Conservation (phyloP, 148 eudicot genomes). For the Amaranthus hypochondriacus region DNA sequence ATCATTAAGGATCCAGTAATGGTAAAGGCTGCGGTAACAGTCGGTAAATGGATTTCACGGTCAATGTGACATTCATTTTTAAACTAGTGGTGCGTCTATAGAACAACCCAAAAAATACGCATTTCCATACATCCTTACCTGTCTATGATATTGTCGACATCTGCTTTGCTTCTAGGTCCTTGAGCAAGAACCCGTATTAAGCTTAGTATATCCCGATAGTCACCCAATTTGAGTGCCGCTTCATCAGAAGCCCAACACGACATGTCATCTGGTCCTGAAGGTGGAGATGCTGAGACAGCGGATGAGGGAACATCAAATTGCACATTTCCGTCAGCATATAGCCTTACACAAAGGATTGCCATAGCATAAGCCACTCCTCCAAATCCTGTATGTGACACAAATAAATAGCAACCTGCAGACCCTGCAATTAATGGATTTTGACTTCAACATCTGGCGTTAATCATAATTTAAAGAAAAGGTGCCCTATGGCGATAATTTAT, state of each 20-base stretch:
- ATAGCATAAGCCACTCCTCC: slow-evolving; percentile 97
- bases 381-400: slow-evolving; percentile 94
- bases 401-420: slow-evolving; percentile 79
- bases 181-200: slow-evolving; percentile 78
- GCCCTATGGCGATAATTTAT: slow-evolving; percentile 2
- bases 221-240: slow-evolving; percentile 62
- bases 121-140: slow-evolving; percentile 40
- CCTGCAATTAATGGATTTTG: slow-evolving; percentile 40
- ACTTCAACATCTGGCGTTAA: slow-evolving; percentile 13
- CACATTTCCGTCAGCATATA: slow-evolving; percentile 62
- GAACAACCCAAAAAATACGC: not conserved
- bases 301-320: slow-evolving; percentile 31
- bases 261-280: slow-evolving; percentile 13
- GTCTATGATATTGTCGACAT: slow-evolving; percentile 71
- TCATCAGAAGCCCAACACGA: slow-evolving; percentile 45
- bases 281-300: slow-evolving; percentile 19
- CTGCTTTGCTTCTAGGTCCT: slow-evolving; percentile 86
- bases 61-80: too few species aligned
- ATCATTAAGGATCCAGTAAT: slow-evolving; percentile 3
- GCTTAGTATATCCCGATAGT: slow-evolving; percentile 87
- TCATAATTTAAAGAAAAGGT: not conserved
- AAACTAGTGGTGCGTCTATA: too few species aligned
- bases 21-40: too few species aligned
- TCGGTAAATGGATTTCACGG: too few species aligned
- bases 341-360: slow-evolving; percentile 76